Base-by-base conservation (phyloP, 2,329 filamentous ascomycete genomes). In the Scytalidium sp. region DNA sequence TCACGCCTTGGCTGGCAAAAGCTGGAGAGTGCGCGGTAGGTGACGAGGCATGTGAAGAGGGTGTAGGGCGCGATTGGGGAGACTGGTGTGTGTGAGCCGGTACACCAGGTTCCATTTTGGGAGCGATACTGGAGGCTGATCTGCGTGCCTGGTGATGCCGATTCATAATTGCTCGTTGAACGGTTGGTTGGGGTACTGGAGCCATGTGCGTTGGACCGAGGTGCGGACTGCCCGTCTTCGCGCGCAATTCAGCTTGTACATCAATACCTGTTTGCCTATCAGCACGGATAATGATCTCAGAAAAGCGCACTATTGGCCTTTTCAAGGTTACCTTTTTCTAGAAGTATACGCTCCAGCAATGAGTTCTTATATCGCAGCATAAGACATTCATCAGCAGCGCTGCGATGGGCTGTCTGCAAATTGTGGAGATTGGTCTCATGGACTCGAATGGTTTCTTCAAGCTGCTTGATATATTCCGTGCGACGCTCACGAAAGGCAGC, bases 331-430 rank as follows among this genome's bases (percentile, higher is more conserved):
- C 91, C 92, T 79, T 97, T 97, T 73, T 99, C 94, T 32, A 99
- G 80, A 47, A 99, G 80, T 64, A 99, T 96, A 51, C 94, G 84
- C 73, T 99, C 94, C 29, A 99, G 80, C 44, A 97, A 76, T 39
- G 94, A 97, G 70, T 97, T 99, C 76, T 97, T 97, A 71, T 97
- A 99, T 51, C 94, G 87, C 61, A 99, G 79, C 94, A 99, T 97
- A 64, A 97, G 73, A 68, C 94, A 97, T 71, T 97, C 94, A 69
- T 97, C 94, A 50, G 93, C 91, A 50, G 94, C 94, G 64, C 84
- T 92, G 61, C 94, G 89, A 67, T 97, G 94, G 58, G 91, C 95
- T 64, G 93, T 88, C 72, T 97, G 94, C 52, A 99, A 79, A 64
- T 85, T 96, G 62, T 95, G 89, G 50, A 97, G 78, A 62, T 90